Evolutionary conservation across 1,284 basidiomycete species (phyloP).

Genomic region (Apiotrichum gamsii): DNA sequence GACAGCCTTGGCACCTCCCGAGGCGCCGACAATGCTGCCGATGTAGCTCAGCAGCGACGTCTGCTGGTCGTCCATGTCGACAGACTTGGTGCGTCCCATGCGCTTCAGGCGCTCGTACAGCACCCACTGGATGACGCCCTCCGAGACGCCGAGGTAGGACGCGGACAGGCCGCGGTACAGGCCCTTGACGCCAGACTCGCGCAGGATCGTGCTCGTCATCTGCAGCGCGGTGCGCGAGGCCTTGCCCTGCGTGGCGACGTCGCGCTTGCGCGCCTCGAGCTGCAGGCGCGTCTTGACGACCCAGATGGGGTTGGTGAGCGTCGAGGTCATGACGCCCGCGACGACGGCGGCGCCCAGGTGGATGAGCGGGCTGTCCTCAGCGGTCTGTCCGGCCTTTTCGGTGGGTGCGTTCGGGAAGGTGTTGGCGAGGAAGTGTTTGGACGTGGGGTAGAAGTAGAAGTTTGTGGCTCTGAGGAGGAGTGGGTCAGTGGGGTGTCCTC

Average conservation of each 20-base stretch:
- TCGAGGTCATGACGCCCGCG: slow-evolving; percentile 74
- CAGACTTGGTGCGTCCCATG: slow-evolving; percentile 20
- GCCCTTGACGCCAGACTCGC: slow-evolving; percentile 75
- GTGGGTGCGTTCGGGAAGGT: slow-evolving; percentile 53
- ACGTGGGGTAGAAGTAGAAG: slow-evolving; percentile 97
- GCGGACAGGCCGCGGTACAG: slow-evolving; percentile 95
- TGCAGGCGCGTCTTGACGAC: slow-evolving; percentile 94
- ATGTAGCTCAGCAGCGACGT: slow-evolving; percentile 52
- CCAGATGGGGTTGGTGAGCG: slow-evolving; percentile 98
- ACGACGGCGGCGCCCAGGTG: slow-evolving; percentile 80
- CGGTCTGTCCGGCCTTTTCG: slow-evolving; percentile 55
- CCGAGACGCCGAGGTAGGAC: slow-evolving; percentile 90
- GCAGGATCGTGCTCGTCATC: slow-evolving; percentile 66
- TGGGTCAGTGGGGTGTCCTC: no score
- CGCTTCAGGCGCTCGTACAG: slow-evolving; percentile 66
- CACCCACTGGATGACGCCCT: slow-evolving; percentile 97
- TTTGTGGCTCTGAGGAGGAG: slow-evolving; percentile 69
- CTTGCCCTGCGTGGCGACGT: slow-evolving; percentile 6
- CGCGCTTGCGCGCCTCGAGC: slow-evolving; percentile 43
- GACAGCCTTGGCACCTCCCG: slow-evolving; percentile 87
- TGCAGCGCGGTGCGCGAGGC: slow-evolving; percentile 46
- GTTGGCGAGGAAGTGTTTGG: slow-evolving; percentile 82
- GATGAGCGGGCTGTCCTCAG: slow-evolving; percentile 74
- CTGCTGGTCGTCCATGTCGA: slow-evolving; percentile 33
- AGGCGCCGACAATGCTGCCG: slow-evolving; percentile 74